These are phyloP conservation scores for Fusarium sp. DNA, from an alignment of 2,329 filamentous ascomycete species.

Conservation along the genomic window DNA sequence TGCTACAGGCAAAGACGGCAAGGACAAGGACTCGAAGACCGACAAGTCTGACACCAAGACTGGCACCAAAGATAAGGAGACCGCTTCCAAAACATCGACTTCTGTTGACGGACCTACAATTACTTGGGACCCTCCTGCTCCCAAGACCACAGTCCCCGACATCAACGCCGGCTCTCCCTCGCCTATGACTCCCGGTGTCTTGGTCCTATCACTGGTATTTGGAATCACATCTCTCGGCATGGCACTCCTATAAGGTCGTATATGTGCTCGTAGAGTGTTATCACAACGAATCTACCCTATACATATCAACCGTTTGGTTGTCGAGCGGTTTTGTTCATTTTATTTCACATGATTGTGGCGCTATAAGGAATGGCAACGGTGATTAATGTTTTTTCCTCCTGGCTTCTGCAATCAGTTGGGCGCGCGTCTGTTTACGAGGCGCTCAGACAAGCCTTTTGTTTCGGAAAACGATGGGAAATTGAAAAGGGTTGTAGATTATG, in stretches of 20 bases:
- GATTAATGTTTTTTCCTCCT: conserved; percentile 18
- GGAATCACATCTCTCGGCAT: conserved; percentile 46
- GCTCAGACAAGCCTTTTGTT: conserved; percentile 43
- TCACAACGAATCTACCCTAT: not conserved
- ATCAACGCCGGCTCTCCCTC: conserved; percentile 41
- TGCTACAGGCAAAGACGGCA: conserved; percentile 24
- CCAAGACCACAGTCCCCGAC: conserved; percentile 42
- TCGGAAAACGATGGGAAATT: conserved; percentile 25
- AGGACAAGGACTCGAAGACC: conserved; percentile 17
- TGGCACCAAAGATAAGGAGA: conserved; percentile 20
- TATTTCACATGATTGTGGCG: conserved; percentile 32
- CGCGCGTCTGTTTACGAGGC: conserved; percentile 33
- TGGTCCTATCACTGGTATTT: conserved; percentile 45
- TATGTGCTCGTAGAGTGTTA: not conserved
- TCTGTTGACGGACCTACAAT: conserved; percentile 23
- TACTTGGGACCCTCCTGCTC: conserved; percentile 42
- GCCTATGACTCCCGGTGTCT: conserved; percentile 37
- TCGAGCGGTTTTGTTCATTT: conserved; percentile 20
- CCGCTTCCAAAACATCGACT: conserved; percentile 28
- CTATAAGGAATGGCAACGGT: conserved; percentile 28
- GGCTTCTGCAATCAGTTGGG: conserved; percentile 19
- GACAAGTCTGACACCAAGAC: conserved; percentile 10
- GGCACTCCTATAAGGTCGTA: conserved; percentile 25
- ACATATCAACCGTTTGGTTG: conserved; percentile 11
- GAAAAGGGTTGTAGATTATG: conserved; percentile 2